Evolutionary conservation across 768 basidiomycete species (phyloP), one percentile per base, ranked within the genome.

Genomic region (Boletus rubescentipes): DNA sequence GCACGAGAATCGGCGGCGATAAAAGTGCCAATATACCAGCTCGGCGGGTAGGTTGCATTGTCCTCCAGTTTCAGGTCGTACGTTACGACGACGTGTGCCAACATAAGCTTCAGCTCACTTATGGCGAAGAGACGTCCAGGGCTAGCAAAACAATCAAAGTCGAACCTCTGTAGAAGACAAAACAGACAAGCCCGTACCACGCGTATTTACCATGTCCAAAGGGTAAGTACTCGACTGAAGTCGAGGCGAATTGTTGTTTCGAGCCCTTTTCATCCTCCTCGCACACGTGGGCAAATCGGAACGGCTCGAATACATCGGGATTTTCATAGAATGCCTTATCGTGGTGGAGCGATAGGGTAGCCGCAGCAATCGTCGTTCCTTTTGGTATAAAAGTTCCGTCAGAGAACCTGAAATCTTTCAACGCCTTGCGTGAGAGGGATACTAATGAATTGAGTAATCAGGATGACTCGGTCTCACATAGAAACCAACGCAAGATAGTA

Each of bases 311-410:
- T 38, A 20, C 4, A 4, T 12, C 14, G 1, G 54, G 14, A 34
- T 75, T 67, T 5, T 68, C 55, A 39, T 79, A 77, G 1, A 53
- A 0, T 1, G 16, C 11, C 9, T 34, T 29, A 15, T 69, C 63
- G 9, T 8, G 30, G 11, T 73, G 72, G 0, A 65, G 20, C 5
- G 61, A 59, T 34, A 48, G 55, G 2, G 55, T 23, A 0, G 71
- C 49, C 2, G 59, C 59, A 1, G 61, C 40, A 8, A 76, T 15
- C 10, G 46, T 46, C 5, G 67, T 65, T 20, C 72, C 77, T 21
- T 67, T 60, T 0, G 74, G 77, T 34, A 75, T 45, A 29, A 68
- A 55, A 1, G 74, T 74, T 3, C 75, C 77, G 37, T 77, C 73
- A 0, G 71, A 73, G 54, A 77, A 68, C 2, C 67, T 72, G 54